Evolutionary conservation across 2,329 filamentous ascomycete genomes (phyloP), one percentile per base, ranked within the genome.

Genomic region (Colletotrichum sp.): DNA sequence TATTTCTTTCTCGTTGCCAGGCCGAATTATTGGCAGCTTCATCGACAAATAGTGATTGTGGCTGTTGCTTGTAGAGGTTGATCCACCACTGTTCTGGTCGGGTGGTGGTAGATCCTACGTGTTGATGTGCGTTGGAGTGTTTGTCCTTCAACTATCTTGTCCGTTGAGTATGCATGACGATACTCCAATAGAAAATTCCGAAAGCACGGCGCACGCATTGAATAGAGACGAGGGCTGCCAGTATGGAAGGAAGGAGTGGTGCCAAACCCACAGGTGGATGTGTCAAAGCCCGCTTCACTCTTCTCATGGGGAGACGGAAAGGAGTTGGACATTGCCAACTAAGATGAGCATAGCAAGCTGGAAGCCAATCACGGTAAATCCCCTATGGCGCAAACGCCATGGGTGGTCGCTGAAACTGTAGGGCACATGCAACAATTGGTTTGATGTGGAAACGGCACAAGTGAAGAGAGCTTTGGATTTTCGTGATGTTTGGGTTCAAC

Each of bases 291-390:
- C 36, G 36, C 36, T 44, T 44, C 36, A 44, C 36, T n/a, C 16
- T 44, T 44, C 3, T 3, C 18, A 44, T 44, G 5, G 39, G 18
- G 39, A 44, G 39, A 36, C 34, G 15, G 34, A 36, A 36, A 36
- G 15, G 15, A 36, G 15, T 36, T 36, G 34, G 15, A 0, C 34
- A 36, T 36, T 2, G 34, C 34, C 2, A 36, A 36, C 7, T 36
- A 1, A 36, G 34, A 36, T 36, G 34, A 36, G 34, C 39, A 49
- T 1, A 49, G 9, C 39, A 49, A 49, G 18, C 39, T 49, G 39
- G 18, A 0, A 49, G 39, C 39, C 18, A 1, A n/a, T 0, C 39
- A n/a, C 0, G 10, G 0, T 0, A n/a, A 10, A 4, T 49, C 18
- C 0, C 39, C 18, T 12, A 49, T 49, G 39, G 18, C 1, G 8